A percentile compares a stretch with the other conserved stretches of the same genome.
Evolutionary conservation across 1,284 basidiomycete species (phyloP).

Genomic region (Mycosarcoma mackinlayi): DNA sequence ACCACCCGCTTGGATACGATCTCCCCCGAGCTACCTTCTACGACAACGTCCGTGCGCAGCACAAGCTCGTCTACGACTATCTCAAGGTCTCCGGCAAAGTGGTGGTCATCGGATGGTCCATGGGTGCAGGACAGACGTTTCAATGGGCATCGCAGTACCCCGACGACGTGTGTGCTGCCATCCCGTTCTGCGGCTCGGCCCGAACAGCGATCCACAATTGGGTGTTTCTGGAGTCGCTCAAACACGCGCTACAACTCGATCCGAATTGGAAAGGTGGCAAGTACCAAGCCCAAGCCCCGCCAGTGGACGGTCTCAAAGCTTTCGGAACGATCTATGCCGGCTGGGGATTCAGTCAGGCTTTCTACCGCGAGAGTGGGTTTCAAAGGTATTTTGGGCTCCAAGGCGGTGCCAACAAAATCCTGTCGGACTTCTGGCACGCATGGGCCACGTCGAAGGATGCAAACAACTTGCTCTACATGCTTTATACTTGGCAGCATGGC

Average conservation of each 20-base stretch:
- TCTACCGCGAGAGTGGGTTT: conserved; percentile 48
- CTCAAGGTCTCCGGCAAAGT: conserved; percentile 34
- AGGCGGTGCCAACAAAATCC: conserved; percentile 9
- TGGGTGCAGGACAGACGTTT: conserved; percentile 53
- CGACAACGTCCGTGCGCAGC: conserved; percentile 52
- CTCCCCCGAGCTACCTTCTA: conserved; percentile 44
- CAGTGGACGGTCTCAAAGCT: conserved; percentile 44
- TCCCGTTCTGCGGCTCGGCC: conserved; percentile 57
- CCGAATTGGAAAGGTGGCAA: conserved; percentile 25
- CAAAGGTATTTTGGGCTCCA: conserved; percentile 37
- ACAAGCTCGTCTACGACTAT: conserved; percentile 38
- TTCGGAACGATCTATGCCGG: conserved; percentile 54
- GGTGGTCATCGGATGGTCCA: conserved; percentile 45
- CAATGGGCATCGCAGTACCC: conserved; percentile 56
- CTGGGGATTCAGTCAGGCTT: conserved; percentile 56
- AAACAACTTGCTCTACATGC: conserved; percentile 49
- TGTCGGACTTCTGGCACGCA: conserved; percentile 40
- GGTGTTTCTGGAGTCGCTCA: conserved; percentile 51
- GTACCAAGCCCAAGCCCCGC: conserved; percentile 26
- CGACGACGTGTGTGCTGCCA: conserved; percentile 29
- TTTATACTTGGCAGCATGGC: conserved; percentile 48
- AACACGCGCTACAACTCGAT: conserved; percentile 28
- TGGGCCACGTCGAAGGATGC: conserved; percentile 43
- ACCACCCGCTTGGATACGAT: conserved; percentile 31
- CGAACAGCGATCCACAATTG: conserved; percentile 51